These are phyloP conservation scores for Vinca minor DNA, from an alignment of 257 asterid genomes.

Conservation along the genomic window DNA sequence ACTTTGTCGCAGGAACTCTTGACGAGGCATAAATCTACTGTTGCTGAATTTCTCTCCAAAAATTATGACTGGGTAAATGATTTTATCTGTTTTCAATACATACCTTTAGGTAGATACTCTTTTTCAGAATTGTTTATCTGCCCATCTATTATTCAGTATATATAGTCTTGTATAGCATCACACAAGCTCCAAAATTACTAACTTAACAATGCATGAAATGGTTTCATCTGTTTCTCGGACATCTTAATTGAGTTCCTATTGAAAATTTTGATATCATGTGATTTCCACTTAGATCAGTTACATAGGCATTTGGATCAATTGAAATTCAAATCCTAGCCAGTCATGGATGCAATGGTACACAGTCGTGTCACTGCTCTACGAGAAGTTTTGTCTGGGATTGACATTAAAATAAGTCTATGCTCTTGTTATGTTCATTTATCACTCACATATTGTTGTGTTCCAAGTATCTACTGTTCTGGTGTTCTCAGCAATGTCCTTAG, in stretches of 20 bases:
- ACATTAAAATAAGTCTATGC: background rate
- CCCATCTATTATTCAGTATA: background rate
- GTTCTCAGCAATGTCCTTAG: too few relatives aligned
- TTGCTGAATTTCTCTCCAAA: slow-evolving; percentile 78
- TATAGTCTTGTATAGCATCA: background rate
- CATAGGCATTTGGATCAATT: background rate
- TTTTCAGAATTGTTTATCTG: background rate
- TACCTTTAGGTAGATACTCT: background rate
- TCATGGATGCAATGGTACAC: too few relatives aligned
- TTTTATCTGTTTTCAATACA: slow-evolving; percentile 3
- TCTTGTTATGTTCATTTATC: background rate
- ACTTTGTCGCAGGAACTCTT: slow-evolving; percentile 65
- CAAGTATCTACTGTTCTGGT: background rate
- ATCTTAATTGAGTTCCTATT: background rate
- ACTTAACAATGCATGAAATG: background rate
- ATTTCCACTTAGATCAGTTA: background rate
- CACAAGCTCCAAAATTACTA: background rate
- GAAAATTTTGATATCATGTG: background rate
- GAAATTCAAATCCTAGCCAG: background rate
- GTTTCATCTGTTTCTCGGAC: background rate
- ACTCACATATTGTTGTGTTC: background rate
- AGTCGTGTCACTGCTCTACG: too few relatives aligned
- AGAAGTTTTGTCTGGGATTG: background rate
- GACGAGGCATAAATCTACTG: slow-evolving; percentile 95
- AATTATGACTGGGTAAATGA: slow-evolving; percentile 85